Evolutionary conservation across 352 stramenopile species (phyloP).

Genomic region (Elongisporangium anandrum): DNA sequence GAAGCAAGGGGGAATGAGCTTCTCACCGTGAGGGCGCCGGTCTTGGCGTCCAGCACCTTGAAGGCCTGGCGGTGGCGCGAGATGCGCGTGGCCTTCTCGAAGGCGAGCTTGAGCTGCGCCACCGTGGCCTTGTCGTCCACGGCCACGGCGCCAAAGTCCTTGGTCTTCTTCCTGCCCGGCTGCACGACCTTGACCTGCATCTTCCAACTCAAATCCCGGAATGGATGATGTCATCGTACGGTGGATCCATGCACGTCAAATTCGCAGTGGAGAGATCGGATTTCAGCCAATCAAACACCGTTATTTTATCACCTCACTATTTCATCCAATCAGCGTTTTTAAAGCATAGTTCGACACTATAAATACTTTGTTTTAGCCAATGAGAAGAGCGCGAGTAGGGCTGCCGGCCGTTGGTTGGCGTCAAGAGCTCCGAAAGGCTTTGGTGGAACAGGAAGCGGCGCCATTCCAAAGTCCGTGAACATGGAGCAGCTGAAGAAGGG

Average conservation of each 20-base stretch:
- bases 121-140: conserved; percentile 38
- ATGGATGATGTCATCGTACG: conserved; percentile 7
- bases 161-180: conserved; percentile 41
- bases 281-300: conserved; percentile 4
- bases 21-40: not conserved
- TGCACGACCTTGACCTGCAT: conserved; percentile 72
- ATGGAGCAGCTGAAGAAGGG: conserved; percentile 45
- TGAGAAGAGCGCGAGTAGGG: not conserved
- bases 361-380: conserved; percentile 7
- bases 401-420: conserved; percentile 2
- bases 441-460: conserved; percentile 1
- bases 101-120: conserved; percentile 45
- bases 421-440: not conserved
- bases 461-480: conserved; percentile 1
- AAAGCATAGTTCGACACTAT: not conserved
- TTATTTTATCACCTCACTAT: not conserved
- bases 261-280: not conserved
- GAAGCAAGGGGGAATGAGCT: not conserved
- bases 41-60: conserved; percentile 38
- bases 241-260: conserved; percentile 4
- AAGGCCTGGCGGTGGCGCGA: conserved; percentile 59
- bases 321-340: conserved; percentile 7
- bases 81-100: conserved; percentile 43
- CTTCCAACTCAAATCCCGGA: conserved; percentile 2
- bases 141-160: conserved; percentile 47